A percentile compares a stretch with the other conserved stretches of the same genome.
These are phyloP conservation scores for Colletotrichum sp. DNA, from an alignment of 2,329 filamentous ascomycete species.

Conservation along the genomic window DNA sequence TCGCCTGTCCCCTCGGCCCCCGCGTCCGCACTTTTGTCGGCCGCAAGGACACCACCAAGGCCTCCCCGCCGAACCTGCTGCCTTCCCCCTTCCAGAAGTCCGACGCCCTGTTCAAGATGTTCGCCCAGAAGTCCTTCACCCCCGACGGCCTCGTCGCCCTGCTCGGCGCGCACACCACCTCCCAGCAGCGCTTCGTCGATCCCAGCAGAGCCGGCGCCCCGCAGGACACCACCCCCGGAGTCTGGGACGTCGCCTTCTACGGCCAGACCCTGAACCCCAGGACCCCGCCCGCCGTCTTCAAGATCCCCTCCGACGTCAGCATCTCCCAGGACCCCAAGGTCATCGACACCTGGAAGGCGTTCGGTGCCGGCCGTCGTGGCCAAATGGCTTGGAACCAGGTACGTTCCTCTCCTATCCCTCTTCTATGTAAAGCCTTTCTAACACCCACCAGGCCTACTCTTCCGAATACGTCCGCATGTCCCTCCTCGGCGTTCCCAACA, in stretches of 20 bases:
- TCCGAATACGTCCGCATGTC: conserved; percentile 58
- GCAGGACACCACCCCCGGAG: conserved; percentile 56
- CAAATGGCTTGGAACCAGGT: conserved; percentile 47
- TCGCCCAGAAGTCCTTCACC: conserved; percentile 57
- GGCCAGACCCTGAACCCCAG: conserved; percentile 37
- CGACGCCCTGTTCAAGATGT: conserved; percentile 53
- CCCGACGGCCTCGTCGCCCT: conserved; percentile 56
- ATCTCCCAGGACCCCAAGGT: conserved; percentile 42
- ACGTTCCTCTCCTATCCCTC: conserved; percentile 14
- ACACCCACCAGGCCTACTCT: conserved; percentile 48
- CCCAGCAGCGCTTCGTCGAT: conserved; percentile 52
- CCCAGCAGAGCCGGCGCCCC: conserved; percentile 42
- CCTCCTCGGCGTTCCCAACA: conserved; percentile 60
- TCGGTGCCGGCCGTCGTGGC: conserved; percentile 31
- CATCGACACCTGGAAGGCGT: conserved; percentile 39
- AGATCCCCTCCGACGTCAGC: conserved; percentile 45
- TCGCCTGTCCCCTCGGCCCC: conserved; percentile 50
- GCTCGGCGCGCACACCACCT: conserved; percentile 58
- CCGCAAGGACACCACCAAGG: conserved; percentile 46
- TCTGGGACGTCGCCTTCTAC: conserved; percentile 60
- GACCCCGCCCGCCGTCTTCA: conserved; percentile 40
- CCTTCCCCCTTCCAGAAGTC: conserved; percentile 48
- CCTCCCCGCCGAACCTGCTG: conserved; percentile 45
- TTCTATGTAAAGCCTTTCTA: not conserved
- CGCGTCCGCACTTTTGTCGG: conserved; percentile 56